Percentiles rank a stretch among this genome's conserved stretches.
Conservation (phyloP, 2,329 filamentous ascomycete species). For the Fusarium guadeloupense region DNA sequence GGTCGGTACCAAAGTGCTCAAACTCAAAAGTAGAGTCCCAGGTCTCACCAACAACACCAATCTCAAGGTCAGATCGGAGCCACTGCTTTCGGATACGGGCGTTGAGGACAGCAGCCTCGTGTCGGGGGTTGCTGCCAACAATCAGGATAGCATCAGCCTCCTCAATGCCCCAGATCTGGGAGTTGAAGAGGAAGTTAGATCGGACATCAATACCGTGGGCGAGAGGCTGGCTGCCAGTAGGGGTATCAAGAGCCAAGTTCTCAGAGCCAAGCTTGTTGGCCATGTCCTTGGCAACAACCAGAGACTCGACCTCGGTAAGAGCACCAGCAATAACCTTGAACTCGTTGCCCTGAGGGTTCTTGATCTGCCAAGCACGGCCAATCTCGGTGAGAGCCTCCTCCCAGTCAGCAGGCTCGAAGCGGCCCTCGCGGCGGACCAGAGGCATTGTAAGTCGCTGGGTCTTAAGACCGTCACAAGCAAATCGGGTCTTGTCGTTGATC, state of each 20-base stretch:
- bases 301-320: conserved; percentile 88
- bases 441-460: conserved; percentile 95
- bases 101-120: conserved; percentile 94
- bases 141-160: conserved; percentile 92
- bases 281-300: conserved; percentile 96
- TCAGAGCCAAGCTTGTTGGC: conserved; percentile 97
- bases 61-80: conserved; percentile 92
- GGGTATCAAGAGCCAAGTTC: conserved; percentile 92
- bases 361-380: conserved; percentile 77
- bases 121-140: conserved; percentile 92
- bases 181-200: conserved; percentile 97
- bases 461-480: conserved; percentile 95
- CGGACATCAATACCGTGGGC: conserved; percentile 94
- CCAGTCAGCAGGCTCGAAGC: conserved; percentile 94
- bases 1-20: conserved; percentile 84
- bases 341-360: conserved; percentile 88
- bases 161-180: conserved; percentile 90
- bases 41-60: conserved; percentile 88
- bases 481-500: conserved; percentile 99
- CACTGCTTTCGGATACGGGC: conserved; percentile 98
- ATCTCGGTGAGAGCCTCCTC: conserved; percentile 94
- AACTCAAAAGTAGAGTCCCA: conserved; percentile 97
- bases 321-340: conserved; percentile 96
- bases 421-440: conserved; percentile 84
- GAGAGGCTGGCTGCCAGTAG: conserved; percentile 81